Evolutionary conservation across 345 rosid genomes (phyloP).

Genomic region (Laguncularia racemosa): DNA sequence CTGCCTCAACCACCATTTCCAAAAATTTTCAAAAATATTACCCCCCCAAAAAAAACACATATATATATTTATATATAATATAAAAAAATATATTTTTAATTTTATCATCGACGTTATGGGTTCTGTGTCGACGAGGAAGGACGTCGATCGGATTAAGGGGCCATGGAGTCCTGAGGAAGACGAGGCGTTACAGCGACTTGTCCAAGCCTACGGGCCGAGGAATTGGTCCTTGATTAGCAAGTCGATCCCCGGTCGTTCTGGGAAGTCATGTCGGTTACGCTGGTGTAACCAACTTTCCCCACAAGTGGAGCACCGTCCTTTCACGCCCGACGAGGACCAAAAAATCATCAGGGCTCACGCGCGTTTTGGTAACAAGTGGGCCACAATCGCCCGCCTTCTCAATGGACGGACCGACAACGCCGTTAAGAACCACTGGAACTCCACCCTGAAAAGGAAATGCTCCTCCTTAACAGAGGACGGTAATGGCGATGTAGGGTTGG

Average conservation of each 20-base stretch:
- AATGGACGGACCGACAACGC: slow-evolving; percentile 81
- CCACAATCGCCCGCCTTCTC: slow-evolving; percentile 65
- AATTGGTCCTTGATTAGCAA: slow-evolving; percentile 81
- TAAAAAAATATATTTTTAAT: background rate
- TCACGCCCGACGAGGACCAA: slow-evolving; percentile 53
- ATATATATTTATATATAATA: background rate
- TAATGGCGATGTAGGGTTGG: slow-evolving; percentile 17
- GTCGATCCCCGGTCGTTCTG: slow-evolving; percentile 79
- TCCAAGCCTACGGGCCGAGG: slow-evolving; percentile 55
- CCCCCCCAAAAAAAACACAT: background rate
- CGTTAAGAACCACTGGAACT: slow-evolving; percentile 82
- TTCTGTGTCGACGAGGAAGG: slow-evolving; percentile 20
- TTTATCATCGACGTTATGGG: background rate
- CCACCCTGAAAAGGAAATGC: slow-evolving; percentile 66
- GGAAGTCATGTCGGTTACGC: slow-evolving; percentile 70
- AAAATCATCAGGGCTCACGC: slow-evolving; percentile 60
- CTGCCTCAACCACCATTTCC: slow-evolving; percentile 22
- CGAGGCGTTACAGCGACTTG: slow-evolving; percentile 52
- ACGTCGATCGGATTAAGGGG: slow-evolving; percentile 72
- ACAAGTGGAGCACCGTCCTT: slow-evolving; percentile 71
- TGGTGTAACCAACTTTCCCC: slow-evolving; percentile 92
- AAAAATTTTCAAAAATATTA: background rate
- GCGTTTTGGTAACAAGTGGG: slow-evolving; percentile 80
- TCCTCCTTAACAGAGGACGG: slow-evolving; percentile 27
- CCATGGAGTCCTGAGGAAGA: slow-evolving; percentile 89